Base-by-base conservation (phyloP, 768 basidiomycete genomes). In the Brasilioporus rufonigricans region DNA sequence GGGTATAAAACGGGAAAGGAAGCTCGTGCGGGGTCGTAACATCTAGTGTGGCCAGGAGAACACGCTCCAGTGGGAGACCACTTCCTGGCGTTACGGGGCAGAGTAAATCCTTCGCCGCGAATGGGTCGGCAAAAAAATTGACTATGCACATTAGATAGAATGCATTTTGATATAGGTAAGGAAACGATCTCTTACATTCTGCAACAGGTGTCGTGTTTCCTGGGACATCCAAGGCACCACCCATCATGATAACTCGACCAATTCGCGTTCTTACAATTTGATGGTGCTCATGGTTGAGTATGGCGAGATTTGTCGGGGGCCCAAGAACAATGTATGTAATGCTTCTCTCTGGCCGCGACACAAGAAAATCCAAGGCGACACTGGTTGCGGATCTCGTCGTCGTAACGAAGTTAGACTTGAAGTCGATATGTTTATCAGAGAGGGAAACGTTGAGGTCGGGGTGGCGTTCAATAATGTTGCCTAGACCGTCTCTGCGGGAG, bases 161-260 rank as follows among this genome's bases (percentile, higher is more conserved):
- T 23, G 10, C 13, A 3, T 33, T 11, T 11, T 3, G 27, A 27
- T n/a, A 9, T 5, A 16, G 3, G 29, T 0, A 33, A 33, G 14
- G 24, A 40, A 21, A 21, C 29, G 2, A 32, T 21, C 1, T 67
- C 84, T 71, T 71, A 91, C 93, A 96, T 70, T 97, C 94, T 54
- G 93, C 88, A 4, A 82, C 77, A 9, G 92, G 83, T 24, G 78
- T 83, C 0, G 86, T 88, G 61, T 96, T 98, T 3, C 94, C 94
- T 0, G 94, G 92, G 31, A 92, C 89, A 59, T 95, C 92, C 23
- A 98, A 68, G 2, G 93, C 89, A 14, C 93, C 94, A n/a, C 94
- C 94, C 93, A 98, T 96, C 67, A 85, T 86, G 21, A 94, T 73
- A 9, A 98, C 74, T n/a, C 85, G 79, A 5, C 85, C 90, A 27